Conservation (phyloP, 2,329 filamentous ascomycete species). For the Teratosphaeria pseudoeucalypti region DNA sequence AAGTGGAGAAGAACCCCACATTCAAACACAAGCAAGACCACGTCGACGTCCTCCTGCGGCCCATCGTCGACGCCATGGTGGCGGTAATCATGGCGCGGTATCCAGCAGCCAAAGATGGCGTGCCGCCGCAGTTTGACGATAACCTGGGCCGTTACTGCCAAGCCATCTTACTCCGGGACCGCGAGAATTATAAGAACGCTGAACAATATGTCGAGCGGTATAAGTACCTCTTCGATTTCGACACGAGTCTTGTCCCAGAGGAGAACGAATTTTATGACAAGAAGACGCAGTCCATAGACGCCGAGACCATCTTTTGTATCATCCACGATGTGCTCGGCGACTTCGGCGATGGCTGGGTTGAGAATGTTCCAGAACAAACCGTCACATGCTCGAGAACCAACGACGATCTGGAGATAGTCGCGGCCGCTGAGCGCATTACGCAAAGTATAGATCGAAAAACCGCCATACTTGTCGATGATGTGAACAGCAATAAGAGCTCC, state of each 20-base stretch:
- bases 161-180: constrained; percentile 43
- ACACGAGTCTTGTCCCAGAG: constrained; percentile 7
- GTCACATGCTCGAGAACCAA: background rate
- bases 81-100: constrained; percentile 14
- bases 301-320: background rate
- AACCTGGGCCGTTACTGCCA: constrained; percentile 34
- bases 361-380: background rate
- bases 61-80: constrained; percentile 26
- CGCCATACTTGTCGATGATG: background rate
- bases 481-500: background rate
- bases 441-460: background rate
- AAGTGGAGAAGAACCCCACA: background rate
- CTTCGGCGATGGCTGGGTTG: background rate
- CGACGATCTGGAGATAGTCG: background rate
- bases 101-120: background rate
- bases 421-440: background rate
- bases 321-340: background rate
- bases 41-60: constrained; percentile 15
- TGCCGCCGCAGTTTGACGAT: constrained; percentile 7
- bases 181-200: constrained; percentile 48
- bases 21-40: background rate
- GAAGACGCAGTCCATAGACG: background rate
- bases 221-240: constrained; percentile 44
- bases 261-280: background rate
- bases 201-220: constrained; percentile 47